phyloP scores from a whole-genome alignment of 345 rosid species.

The Dipteronia sinensis region DNA sequence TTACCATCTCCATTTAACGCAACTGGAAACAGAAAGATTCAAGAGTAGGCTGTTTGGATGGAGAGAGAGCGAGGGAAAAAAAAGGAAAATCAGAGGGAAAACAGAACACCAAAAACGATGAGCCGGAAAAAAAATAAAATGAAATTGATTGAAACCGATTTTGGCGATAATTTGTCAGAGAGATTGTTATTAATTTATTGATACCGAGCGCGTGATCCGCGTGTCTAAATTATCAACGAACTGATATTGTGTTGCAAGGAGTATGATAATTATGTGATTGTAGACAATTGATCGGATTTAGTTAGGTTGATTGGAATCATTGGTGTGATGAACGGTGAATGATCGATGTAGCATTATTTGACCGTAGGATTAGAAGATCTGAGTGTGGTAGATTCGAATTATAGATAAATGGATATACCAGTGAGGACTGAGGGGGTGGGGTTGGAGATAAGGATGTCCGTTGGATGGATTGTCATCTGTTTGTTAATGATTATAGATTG shows the following conservation, averaged over 20 bases:
- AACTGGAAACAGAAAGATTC: neutral
- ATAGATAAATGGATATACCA: neutral
- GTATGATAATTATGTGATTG: neutral
- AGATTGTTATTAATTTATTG: neutral
- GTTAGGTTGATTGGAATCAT: too few relatives aligned
- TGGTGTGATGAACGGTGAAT: neutral
- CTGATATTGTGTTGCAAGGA: neutral
- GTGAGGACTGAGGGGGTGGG: neutral
- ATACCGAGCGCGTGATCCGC: neutral
- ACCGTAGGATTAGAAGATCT: neutral
- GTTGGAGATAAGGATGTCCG: neutral
- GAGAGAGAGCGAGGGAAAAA: conserved; percentile 21
- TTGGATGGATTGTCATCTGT: neutral
- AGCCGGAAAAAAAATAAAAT: neutral
- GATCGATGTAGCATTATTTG: neutral
- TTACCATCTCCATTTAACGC: conserved; percentile 52
- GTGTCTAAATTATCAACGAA: neutral
- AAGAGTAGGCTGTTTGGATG: conserved; percentile 21
- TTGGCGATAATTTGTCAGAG: neutral
- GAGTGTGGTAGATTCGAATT: conserved; percentile 10
- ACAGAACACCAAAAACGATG: neutral
- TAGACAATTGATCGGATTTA: too few relatives aligned
- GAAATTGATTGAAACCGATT: conserved; percentile 25
- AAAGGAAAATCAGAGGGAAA: conserved; percentile 8
- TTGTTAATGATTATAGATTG: too few relatives aligned